Conservation (phyloP, 1,139 yeast genomes). For the Kodamaea ohmeri region DNA sequence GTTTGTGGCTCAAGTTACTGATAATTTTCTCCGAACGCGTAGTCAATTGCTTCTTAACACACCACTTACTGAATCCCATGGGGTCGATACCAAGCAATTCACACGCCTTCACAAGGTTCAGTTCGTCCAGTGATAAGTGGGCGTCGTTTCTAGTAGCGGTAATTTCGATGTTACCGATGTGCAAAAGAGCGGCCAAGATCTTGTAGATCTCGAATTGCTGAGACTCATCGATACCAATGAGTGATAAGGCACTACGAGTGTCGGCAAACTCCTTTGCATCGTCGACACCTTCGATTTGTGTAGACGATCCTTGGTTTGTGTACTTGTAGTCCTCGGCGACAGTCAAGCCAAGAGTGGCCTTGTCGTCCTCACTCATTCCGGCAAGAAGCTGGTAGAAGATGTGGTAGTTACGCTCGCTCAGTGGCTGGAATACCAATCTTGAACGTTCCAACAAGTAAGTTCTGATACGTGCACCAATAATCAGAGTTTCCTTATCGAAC, state of each 20-base stretch:
- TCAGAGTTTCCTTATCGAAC: constrained; percentile 69
- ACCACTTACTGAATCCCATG: constrained; percentile 79
- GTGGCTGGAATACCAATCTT: constrained; percentile 90
- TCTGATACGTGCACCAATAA: constrained; percentile 91
- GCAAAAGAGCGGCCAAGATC: constrained; percentile 84
- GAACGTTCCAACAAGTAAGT: constrained; percentile 92
- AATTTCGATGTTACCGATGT: constrained; percentile 89
- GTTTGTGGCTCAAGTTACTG: constrained; percentile 77
- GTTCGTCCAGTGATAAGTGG: constrained; percentile 78
- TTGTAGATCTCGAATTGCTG: constrained; percentile 71
- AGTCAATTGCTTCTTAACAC: constrained; percentile 84
- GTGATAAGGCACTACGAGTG: constrained; percentile 70
- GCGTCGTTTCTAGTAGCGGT: constrained; percentile 87
- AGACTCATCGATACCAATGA: constrained; percentile 68
- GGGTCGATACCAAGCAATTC: constrained; percentile 83
- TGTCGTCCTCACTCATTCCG: constrained; percentile 67
- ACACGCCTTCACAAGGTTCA: constrained; percentile 78
- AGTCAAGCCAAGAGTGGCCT: constrained; percentile 57
- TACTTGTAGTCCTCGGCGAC: constrained; percentile 70
- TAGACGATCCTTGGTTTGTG: constrained; percentile 86
- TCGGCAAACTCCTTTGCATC: constrained; percentile 73
- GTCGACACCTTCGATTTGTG: constrained; percentile 72
- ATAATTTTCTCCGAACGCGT: constrained; percentile 93
- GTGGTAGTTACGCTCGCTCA: constrained; percentile 87
- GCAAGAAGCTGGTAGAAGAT: constrained; percentile 88